A percentile compares a stretch with the other conserved stretches of the same genome.
These are phyloP conservation scores for Sicyos baderoa DNA, from an alignment of 306 rosid genomes.

Conservation along the genomic window DNA sequence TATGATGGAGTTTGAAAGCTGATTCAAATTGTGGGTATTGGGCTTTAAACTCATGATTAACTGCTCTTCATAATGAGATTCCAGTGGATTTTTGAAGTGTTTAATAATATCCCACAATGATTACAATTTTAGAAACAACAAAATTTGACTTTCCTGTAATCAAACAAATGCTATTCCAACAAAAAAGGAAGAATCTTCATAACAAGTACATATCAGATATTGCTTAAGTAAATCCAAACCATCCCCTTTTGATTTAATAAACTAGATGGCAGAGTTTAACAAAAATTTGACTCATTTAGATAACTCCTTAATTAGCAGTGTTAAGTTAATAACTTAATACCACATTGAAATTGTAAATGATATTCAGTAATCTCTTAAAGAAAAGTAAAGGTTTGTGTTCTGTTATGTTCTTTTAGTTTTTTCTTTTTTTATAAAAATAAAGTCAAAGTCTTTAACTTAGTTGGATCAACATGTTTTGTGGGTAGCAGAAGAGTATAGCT, in stretches of 20 bases:
- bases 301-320: conserved; percentile 4
- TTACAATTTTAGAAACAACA: too few relatives aligned
- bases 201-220: neutral
- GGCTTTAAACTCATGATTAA: too few relatives aligned
- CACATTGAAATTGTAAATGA: neutral
- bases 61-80: too few relatives aligned
- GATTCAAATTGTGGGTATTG: too few relatives aligned
- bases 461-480: conserved; percentile 12
- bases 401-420: too few relatives aligned
- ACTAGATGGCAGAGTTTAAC: neutral
- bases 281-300: conserved; percentile 7
- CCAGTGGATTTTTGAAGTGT: too few relatives aligned
- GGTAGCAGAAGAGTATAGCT: neutral
- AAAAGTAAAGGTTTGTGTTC: neutral
- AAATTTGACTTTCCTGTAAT: too few relatives aligned
- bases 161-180: too few relatives aligned
- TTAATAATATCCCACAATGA: too few relatives aligned
- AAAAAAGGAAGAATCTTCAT: too few relatives aligned
- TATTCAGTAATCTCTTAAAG: neutral
- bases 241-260: too few relatives aligned
- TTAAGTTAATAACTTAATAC: neutral
- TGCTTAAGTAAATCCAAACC: neutral
- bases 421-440: neutral
- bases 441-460: neutral
- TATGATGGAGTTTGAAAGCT: too few relatives aligned